Base-by-base conservation (phyloP, 306 rosid species). In the Citrullus amarus region DNA sequence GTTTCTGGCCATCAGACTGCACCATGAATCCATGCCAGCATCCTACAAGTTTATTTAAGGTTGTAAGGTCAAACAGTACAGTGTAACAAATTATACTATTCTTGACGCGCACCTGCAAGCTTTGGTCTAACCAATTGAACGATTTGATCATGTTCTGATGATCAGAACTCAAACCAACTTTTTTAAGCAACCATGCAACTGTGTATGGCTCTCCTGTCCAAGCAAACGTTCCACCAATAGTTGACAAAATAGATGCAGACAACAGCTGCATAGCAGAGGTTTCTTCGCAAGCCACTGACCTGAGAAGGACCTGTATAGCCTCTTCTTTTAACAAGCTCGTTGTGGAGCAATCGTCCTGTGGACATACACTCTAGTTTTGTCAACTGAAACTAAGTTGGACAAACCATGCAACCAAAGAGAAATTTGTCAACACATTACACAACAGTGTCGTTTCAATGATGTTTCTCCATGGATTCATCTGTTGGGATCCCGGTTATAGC, bases 201-300 rank as follows among this genome's bases (percentile, higher is more conserved):
- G 97, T 87, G 76, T 88, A 91, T 54, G 97, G 81, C 75, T 91
- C 97, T 34, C 97, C 97, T 12, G 91, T 86, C 97, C 92, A 91
- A 16, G 89, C 77, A 81, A 85, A 86, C 46, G 92, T 90, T 73
- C 97, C 97, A 20, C 89, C 90, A 58, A 91, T 86, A 91, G 88
- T 91, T 78, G 97, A 91, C 79, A 91, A 80, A 77, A 91, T 84
- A 36, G 86, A 91, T 76, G 94, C 91, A 67, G 97, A 86, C 80
- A 90, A 79, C 36, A 83, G 74, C 81, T 89, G 92, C 65, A 54
- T 20, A 30, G 81, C 85, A 43, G 91, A 87, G 81, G 75, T 79
- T 86, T 87, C 92, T 79, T 86, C 82, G 77, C 87, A 88, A 83
- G 84, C 82, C 85, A 91, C 82, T 65, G 86, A 86, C 76, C 80